These are phyloP conservation scores for Fraxinus americana DNA, from an alignment of 257 asterid genomes.

Conservation along the genomic window DNA sequence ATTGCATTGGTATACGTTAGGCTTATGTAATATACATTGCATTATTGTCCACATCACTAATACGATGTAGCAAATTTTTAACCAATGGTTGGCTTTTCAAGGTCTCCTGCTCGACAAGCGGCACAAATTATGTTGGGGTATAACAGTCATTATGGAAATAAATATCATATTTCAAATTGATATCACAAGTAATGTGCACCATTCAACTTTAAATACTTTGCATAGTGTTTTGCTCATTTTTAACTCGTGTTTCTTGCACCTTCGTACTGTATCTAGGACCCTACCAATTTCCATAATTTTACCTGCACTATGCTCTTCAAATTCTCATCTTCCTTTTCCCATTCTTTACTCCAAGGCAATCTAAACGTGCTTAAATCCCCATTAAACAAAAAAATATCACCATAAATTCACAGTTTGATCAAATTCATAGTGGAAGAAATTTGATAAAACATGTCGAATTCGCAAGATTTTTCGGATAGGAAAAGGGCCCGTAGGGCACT, in stretches of 20 bases:
- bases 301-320: neutral
- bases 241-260: neutral
- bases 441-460: constrained; percentile 11
- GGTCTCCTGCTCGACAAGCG: neutral
- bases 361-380: neutral
- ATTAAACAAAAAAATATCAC: neutral
- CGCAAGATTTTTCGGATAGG: neutral
- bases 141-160: neutral
- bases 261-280: neutral
- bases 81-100: too few relatives aligned
- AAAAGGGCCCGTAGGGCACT: neutral
- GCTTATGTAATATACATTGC: too few relatives aligned
- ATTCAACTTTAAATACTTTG: neutral
- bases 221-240: neutral
- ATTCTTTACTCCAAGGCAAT: neutral
- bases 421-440: neutral
- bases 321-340: neutral
- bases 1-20: too few relatives aligned
- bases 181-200: neutral
- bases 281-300: neutral
- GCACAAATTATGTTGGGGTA: neutral
- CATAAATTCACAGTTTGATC: neutral
- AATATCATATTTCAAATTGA: neutral
- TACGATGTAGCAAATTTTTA: too few relatives aligned
- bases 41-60: too few relatives aligned